phyloP scores from a whole-genome alignment of 805 yeast species.

The Saccharomyces jurei region DNA sequence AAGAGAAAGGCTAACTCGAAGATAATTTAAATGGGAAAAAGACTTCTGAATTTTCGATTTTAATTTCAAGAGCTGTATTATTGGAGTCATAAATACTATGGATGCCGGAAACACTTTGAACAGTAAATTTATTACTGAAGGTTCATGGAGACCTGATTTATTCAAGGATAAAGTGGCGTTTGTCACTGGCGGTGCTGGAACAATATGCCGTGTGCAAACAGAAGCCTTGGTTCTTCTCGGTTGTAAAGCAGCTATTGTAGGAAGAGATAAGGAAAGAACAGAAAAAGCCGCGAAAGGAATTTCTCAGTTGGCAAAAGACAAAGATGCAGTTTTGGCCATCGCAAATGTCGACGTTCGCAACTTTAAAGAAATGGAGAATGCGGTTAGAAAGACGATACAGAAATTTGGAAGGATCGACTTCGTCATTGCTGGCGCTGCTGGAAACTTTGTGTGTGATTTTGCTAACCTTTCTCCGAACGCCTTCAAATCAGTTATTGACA shows the following conservation, averaged over 20 bases:
- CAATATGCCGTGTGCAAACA: conserved; percentile 86
- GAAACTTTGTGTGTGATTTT: conserved; percentile 79
- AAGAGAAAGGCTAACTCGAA: neutral
- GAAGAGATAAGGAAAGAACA: conserved; percentile 66
- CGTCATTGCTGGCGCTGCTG: conserved; percentile 94
- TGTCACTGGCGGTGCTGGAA: conserved; percentile 94
- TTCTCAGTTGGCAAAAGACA: conserved; percentile 39
- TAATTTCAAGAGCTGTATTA: neutral
- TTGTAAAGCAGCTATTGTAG: conserved; percentile 78
- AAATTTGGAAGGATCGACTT: conserved; percentile 73
- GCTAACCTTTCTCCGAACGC: conserved; percentile 76
- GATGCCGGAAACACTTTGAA: conserved; percentile 25
- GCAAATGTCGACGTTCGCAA: conserved; percentile 76
- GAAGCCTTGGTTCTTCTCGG: conserved; percentile 80
- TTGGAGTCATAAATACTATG: neutral
- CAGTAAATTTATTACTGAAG: conserved; percentile 20
- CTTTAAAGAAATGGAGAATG: conserved; percentile 47
- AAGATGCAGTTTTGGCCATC: conserved; percentile 55
- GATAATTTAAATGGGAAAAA: neutral
- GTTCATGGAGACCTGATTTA: conserved; percentile 47
- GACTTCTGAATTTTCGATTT: neutral
- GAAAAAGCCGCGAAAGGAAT: conserved; percentile 61
- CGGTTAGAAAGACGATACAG: conserved; percentile 57
- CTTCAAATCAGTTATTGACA: conserved; percentile 77
- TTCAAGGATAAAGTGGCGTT: conserved; percentile 82